Conservation (phyloP, 2,329 filamentous ascomycete genomes). For the Alternaria sp. region DNA sequence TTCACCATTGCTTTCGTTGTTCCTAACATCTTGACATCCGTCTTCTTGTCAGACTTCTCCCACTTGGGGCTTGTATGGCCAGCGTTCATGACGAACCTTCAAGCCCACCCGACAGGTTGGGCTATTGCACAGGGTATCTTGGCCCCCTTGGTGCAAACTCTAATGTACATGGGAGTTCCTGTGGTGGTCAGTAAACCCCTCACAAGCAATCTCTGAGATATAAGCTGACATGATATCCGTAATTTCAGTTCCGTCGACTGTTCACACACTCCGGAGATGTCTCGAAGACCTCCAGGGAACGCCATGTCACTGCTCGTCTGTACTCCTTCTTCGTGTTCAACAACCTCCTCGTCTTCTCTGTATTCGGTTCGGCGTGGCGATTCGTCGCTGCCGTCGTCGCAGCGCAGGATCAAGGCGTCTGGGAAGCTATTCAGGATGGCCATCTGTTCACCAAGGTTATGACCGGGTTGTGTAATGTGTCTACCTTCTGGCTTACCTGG, state of each 20-base stretch:
- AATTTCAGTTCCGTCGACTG: conserved; percentile 75
- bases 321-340: conserved; percentile 99
- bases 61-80: conserved; percentile 85
- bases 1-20: conserved; percentile 86
- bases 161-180: conserved; percentile 85
- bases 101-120: conserved; percentile 73
- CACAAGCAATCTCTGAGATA: neutral
- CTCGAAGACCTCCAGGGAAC: conserved; percentile 88
- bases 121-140: conserved; percentile 90
- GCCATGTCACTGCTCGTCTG: conserved; percentile 84
- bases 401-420: conserved; percentile 63
- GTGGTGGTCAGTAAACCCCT: conserved; percentile 61
- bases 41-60: conserved; percentile 86
- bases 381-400: conserved; percentile 74
- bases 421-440: conserved; percentile 71
- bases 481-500: conserved; percentile 90
- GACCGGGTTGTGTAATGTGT: conserved; percentile 78
- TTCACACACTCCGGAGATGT: conserved; percentile 84
- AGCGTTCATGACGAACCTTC: conserved; percentile 73
- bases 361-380: conserved; percentile 86
- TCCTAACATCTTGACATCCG: conserved; percentile 91
- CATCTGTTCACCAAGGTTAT: conserved; percentile 73
- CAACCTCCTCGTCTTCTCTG: conserved; percentile 90
- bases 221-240: neutral
- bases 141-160: conserved; percentile 83